Percentiles rank a stretch among this genome's conserved stretches.
Conservation (phyloP, 2,329 filamentous ascomycete genomes). For the Apiospora arundinis region DNA sequence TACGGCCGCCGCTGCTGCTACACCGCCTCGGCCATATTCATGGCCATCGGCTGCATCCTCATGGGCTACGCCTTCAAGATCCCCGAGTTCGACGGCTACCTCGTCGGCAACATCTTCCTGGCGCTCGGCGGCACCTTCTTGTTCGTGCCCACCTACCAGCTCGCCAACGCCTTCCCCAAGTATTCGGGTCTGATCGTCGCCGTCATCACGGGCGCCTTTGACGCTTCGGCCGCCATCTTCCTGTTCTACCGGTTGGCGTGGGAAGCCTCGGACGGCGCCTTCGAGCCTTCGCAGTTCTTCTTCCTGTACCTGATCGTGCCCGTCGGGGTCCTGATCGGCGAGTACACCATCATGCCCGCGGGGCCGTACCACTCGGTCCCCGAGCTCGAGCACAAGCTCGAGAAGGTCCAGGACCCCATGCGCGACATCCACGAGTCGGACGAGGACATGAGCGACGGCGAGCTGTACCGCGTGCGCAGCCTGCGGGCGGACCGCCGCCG, state of each 20-base stretch:
- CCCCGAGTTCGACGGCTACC: conserved; percentile 63
- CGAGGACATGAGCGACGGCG: conserved; percentile 54
- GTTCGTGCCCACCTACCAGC: conserved; percentile 69
- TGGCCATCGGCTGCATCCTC: conserved; percentile 63
- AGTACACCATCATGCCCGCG: conserved; percentile 47
- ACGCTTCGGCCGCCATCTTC: conserved; percentile 67
- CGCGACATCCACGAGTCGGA: conserved; percentile 60
- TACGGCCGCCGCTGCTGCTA: conserved; percentile 70
- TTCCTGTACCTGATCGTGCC: conserved; percentile 47
- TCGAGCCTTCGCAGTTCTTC: conserved; percentile 49
- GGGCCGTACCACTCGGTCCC: conserved; percentile 46
- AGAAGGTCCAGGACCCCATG: conserved; percentile 43
- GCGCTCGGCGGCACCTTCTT: conserved; percentile 68
- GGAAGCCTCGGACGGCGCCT: conserved; percentile 47
- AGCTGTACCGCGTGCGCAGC: conserved; percentile 41
- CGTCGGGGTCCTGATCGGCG: conserved; percentile 43
- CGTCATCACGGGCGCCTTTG: conserved; percentile 67
- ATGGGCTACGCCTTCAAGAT: conserved; percentile 64
- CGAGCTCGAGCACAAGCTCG: conserved; percentile 48
- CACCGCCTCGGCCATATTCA: conserved; percentile 63
- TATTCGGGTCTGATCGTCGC: conserved; percentile 66
- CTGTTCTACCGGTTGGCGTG: conserved; percentile 64
- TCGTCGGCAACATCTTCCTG: conserved; percentile 64
- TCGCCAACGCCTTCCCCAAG: conserved; percentile 68
- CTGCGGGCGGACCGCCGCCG: conserved; percentile 58